Percentiles rank a stretch among this genome's conserved stretches.
phyloP scores from a whole-genome alignment of 2,329 filamentous ascomycete genomes.

The Beauveria medogensis region DNA sequence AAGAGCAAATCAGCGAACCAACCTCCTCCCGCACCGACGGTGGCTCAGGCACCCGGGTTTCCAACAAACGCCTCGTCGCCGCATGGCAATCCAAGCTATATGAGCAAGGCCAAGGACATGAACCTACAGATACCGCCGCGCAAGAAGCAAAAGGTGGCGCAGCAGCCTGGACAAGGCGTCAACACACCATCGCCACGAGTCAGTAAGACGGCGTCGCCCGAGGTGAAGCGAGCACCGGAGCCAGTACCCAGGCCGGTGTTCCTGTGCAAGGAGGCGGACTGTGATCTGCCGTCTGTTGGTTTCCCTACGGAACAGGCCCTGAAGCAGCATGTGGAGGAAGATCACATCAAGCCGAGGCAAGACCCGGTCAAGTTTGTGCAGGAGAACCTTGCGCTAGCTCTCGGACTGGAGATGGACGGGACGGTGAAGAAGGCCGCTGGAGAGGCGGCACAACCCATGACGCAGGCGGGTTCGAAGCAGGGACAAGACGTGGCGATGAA shows the following conservation, averaged over 20 bases:
- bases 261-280: constrained; percentile 46
- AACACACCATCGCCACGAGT: constrained; percentile 40
- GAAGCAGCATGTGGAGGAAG: constrained; percentile 47
- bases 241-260: constrained; percentile 35
- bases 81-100: constrained; percentile 50
- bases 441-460: constrained; percentile 25
- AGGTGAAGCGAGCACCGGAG: constrained; percentile 28
- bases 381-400: constrained; percentile 39
- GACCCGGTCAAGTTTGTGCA: constrained; percentile 46
- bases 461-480: constrained; percentile 36
- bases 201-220: constrained; percentile 39
- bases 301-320: constrained; percentile 49
- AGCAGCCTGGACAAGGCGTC: constrained; percentile 30
- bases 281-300: constrained; percentile 40
- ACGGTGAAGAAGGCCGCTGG: constrained; percentile 26
- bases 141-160: constrained; percentile 50
- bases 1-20: constrained; percentile 36
- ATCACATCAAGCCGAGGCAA: constrained; percentile 48
- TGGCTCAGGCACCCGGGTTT: constrained; percentile 45
- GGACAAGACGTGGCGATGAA: constrained; percentile 43
- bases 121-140: constrained; percentile 48
- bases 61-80: constrained; percentile 48
- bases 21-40: constrained; percentile 49
- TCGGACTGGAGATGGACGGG: constrained; percentile 47
- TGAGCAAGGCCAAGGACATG: constrained; percentile 43